Conservation (phyloP, 805 yeast species). For the Nakazawaea molendinolei region DNA sequence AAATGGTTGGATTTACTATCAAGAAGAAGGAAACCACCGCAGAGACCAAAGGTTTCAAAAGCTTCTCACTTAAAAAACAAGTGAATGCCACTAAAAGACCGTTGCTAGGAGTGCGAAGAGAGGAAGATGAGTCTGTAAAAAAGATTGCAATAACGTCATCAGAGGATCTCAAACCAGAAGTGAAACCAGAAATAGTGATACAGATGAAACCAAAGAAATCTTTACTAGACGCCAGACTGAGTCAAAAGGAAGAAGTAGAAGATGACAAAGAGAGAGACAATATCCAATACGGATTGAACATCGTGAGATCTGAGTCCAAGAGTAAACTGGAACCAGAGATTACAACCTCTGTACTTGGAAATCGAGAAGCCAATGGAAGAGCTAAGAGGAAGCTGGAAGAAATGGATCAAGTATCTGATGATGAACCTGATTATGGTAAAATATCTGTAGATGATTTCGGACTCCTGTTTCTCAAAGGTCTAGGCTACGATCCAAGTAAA, state of each 20-base stretch:
- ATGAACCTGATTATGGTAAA: conserved; percentile 8
- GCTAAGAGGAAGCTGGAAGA: not conserved
- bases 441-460: conserved; percentile 12
- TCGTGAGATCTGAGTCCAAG: too few relatives aligned
- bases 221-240: not conserved
- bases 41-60: conserved; percentile 19
- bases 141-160: conserved; percentile 8
- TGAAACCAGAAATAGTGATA: conserved; percentile 1
- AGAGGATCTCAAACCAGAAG: conserved; percentile 3
- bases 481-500: conserved; percentile 6
- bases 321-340: too few relatives aligned
- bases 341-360: too few relatives aligned
- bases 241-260: too few relatives aligned
- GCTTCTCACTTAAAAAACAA: conserved; percentile 25
- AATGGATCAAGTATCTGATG: not conserved
- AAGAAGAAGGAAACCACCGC: conserved; percentile 21
- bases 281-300: too few relatives aligned
- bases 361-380: not conserved
- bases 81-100: too few relatives aligned
- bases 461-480: conserved; percentile 11
- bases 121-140: conserved; percentile 2
- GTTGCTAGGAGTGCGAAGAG: too few relatives aligned
- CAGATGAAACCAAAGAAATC: conserved; percentile 7
- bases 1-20: conserved; percentile 32
- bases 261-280: too few relatives aligned